Percentiles rank a stretch among this genome's conserved stretches.
Evolutionary conservation across 257 asterid species (phyloP).

Genomic region (Anisodus acutangulus): DNA sequence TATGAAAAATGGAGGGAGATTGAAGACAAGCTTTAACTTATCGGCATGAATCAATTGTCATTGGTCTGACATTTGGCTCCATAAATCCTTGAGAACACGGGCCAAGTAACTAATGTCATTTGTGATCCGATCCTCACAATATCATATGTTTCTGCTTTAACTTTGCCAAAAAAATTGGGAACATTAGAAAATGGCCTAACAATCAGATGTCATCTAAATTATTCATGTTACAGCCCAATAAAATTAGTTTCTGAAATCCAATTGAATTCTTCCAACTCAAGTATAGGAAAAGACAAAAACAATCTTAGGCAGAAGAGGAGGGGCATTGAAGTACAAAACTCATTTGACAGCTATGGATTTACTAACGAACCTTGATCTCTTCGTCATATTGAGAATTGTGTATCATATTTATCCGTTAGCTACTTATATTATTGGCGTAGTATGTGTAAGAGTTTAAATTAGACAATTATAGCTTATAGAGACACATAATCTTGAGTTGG

Average conservation of each 20-base stretch:
- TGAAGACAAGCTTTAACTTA: background rate
- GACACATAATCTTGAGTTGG: too few species aligned
- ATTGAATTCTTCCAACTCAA: background rate
- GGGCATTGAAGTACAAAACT: background rate
- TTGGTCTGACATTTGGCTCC: background rate
- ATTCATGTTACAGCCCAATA: background rate
- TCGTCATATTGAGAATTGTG: background rate
- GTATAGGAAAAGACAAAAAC: background rate
- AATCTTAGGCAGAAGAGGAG: background rate
- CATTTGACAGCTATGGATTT: background rate
- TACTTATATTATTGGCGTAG: too few species aligned
- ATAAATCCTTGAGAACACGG: conserved; percentile 21
- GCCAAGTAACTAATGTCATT: conserved; percentile 6
- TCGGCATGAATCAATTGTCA: background rate
- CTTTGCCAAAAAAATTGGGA: conserved; percentile 7
- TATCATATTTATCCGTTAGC: too few species aligned
- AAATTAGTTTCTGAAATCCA: background rate
- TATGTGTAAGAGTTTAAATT: too few species aligned
- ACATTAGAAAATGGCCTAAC: conserved; percentile 28
- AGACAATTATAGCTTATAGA: too few species aligned
- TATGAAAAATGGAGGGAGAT: background rate
- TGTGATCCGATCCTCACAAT: background rate
- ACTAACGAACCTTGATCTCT: background rate
- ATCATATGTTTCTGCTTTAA: background rate
- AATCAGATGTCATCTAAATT: background rate